Base-by-base conservation (phyloP, 2,329 filamentous ascomycete species). In the Shiraia sp. region DNA sequence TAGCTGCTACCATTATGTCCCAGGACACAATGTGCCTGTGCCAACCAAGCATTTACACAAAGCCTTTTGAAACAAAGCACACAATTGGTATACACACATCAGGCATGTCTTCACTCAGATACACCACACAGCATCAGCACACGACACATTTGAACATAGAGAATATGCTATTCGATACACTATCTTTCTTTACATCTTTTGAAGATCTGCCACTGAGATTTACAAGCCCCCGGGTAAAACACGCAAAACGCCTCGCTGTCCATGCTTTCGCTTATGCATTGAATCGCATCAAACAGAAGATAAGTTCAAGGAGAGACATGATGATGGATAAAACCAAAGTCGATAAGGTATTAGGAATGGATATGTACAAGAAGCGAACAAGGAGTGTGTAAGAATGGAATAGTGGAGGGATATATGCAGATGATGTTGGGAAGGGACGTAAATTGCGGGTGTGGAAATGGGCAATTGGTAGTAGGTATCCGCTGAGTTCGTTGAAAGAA, bases 361-460 rank as follows among this genome's bases (percentile, higher is more conserved):
- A 39, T 57, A 59, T 50, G 40, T 59, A 59, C 56, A 59, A 50
- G 49, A 51, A 59, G 44, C 38, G 42, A 55, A 56, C 22, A 25
- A 30, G 28, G 34, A 27, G 32, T 15, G 19, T 14, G 31, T 30
- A 13, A 27, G 26, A 17, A 23, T 34, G 12, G 19, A 41, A 36
- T n/a, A 16, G n/a, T 7, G 25, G n/a, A 23, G 17, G 26, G 7
- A 31, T 32, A 28, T 9, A 19, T 29, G 10, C 4, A n/a, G 12
- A 15, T 28, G 26, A 7, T n/a, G 10, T 17, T 12, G 19, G 17
- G 17, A 12, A 10, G 23, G 32, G 32, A 24, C 19, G 17, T 34
- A 24, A n/a, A 25, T 34, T n/a, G n/a, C n/a, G n/a, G n/a, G n/a
- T n/a, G n/a, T n/a, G n/a, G n/a, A n/a, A n/a, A n/a, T n/a, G n/a